Base-by-base conservation (phyloP, 495 filamentous ascomycete species). In the Delitschia confertaspora region DNA sequence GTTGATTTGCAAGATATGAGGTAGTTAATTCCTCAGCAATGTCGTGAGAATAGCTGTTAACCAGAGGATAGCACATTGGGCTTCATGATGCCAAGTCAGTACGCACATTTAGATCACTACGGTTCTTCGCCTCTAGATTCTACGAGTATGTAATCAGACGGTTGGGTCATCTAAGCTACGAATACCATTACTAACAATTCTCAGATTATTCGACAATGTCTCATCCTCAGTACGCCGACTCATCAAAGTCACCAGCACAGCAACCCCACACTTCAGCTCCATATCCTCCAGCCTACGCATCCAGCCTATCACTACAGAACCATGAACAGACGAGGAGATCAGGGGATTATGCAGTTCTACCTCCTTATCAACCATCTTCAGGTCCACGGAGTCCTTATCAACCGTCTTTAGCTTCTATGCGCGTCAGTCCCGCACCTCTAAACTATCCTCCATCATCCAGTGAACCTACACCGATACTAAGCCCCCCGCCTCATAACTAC, bases 1-100 rank as follows among this genome's bases (percentile, higher is more conserved):
- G 34, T 53, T 11, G 53, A 53, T 23, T 27, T 53, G 29, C 53
- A 53, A 47, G 49, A 57, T 45, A 57, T 57, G 53, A 57, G 53
- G 53, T 53, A 47, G 19, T 16, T 21, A 8, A 13, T 30, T 33
- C 42, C 19, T 22, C 16, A 5, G 3, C 5, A 3, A 8, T 2
- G 17, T 20, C 24, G 4, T 29, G 3, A 9, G 22, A 6, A 33
- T 16, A 13, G 13, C 3, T 34, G 23, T 42, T 55, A 18, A 51
- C 13, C 11, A 13, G 18, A 11, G 24, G 4, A 3, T 29, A 57
- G 53, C 49, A 45, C 44, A 27, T 42, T 57, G 49, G 48, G 36
- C 17, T 52, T 53, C 31, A 52, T 53, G 49, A 42, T 47, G 43
- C 53, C 53, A 32, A 45, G 49, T 40, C 53, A 48, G 25, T 57